Conservation (phyloP, 2,329 filamentous ascomycete genomes). For the Diaporthe capsici region DNA sequence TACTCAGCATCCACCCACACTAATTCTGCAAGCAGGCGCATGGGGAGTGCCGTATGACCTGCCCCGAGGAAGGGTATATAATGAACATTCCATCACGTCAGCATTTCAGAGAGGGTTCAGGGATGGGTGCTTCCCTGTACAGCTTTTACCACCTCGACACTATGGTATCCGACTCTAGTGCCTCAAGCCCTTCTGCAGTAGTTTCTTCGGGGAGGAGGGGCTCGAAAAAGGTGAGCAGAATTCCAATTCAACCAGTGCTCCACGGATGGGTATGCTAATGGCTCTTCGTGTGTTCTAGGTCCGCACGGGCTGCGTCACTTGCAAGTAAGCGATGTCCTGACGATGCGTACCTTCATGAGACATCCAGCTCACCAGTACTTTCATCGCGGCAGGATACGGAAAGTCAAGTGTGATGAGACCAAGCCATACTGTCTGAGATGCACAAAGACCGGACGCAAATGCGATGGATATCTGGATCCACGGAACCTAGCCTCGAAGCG, state of each 20-base stretch:
- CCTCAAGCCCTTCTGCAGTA: slow-evolving; percentile 36
- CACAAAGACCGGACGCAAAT: slow-evolving; percentile 49
- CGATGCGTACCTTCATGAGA: neutral
- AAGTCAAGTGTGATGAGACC: slow-evolving; percentile 51
- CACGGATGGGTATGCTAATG: neutral
- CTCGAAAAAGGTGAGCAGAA: slow-evolving; percentile 41
- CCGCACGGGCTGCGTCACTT: slow-evolving; percentile 41
- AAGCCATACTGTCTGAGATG: slow-evolving; percentile 50
- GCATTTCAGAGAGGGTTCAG: slow-evolving; percentile 16
- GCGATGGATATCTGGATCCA: slow-evolving; percentile 49
- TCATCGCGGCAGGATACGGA: slow-evolving; percentile 46
- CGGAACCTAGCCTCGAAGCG: slow-evolving; percentile 41
- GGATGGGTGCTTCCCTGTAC: slow-evolving; percentile 33
- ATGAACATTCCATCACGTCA: slow-evolving; percentile 35
- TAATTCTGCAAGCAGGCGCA: slow-evolving; percentile 7
- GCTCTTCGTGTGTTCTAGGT: neutral
- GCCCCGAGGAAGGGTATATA: slow-evolving; percentile 24
- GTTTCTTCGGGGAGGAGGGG: slow-evolving; percentile 41
- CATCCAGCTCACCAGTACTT: slow-evolving; percentile 22
- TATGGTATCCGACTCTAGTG: slow-evolving; percentile 38
- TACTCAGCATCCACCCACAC: neutral
- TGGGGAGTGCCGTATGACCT: slow-evolving; percentile 14
- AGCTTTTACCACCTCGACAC: slow-evolving; percentile 39
- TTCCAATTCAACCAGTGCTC: neutral
- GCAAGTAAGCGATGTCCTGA: slow-evolving; percentile 37